Conservation (phyloP, 345 rosid species). For the Noccaea caerulescens region DNA sequence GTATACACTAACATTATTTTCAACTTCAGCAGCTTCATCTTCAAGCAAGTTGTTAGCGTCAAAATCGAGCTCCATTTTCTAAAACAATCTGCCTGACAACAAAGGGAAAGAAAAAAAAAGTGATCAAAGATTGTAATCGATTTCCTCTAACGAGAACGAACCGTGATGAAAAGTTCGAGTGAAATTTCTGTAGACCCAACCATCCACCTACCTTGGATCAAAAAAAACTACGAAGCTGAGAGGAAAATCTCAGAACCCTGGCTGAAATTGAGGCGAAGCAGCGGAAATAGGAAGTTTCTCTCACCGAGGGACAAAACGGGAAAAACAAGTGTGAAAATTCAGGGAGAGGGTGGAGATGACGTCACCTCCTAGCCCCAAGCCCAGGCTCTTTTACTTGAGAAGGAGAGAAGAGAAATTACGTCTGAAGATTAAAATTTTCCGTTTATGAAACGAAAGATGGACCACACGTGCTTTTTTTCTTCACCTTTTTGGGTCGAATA, state of each 20-base stretch:
- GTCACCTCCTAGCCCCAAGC: slow-evolving; percentile 35
- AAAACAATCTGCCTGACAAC: slow-evolving; percentile 4
- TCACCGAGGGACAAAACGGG: slow-evolving; percentile 39
- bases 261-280: slow-evolving; percentile 32
- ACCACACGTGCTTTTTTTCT: slow-evolving; percentile 31
- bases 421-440: slow-evolving; percentile 20
- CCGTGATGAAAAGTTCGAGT: neutral
- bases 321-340: neutral
- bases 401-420: slow-evolving; percentile 22
- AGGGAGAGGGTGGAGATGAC: slow-evolving; percentile 31
- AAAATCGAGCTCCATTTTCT: slow-evolving; percentile 72
- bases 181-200: slow-evolving; percentile 6
- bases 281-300: slow-evolving; percentile 25
- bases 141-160: slow-evolving; percentile 9
- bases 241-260: slow-evolving; percentile 37
- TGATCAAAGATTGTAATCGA: slow-evolving; percentile 35
- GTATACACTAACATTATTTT: slow-evolving; percentile 56
- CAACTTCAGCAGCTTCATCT: slow-evolving; percentile 62
- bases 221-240: slow-evolving; percentile 11
- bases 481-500: slow-evolving; percentile 26
- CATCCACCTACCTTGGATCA: slow-evolving; percentile 30
- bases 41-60: slow-evolving; percentile 54
- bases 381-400: neutral
- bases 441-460: slow-evolving; percentile 20
- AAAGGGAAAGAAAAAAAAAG: neutral